Evolutionary conservation across 1,284 basidiomycete species (phyloP).

Genomic region (Polyporus tsugae): DNA sequence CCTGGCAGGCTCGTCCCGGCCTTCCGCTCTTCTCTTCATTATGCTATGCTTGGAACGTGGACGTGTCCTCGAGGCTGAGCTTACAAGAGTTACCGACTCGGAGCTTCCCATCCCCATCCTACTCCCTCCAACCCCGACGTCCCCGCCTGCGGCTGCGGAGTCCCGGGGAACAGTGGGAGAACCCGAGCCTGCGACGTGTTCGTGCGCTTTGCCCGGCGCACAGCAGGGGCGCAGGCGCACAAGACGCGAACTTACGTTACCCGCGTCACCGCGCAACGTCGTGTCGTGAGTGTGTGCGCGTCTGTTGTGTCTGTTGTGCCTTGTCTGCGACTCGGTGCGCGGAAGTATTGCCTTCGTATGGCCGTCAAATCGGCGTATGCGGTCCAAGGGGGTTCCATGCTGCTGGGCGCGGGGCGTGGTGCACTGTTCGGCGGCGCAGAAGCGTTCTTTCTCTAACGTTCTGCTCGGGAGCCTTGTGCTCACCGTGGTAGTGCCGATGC

Average conservation of each 20-base stretch:
- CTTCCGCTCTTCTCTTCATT: background rate
- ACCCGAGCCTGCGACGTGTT: background rate
- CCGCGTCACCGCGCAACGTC: slow-evolving; percentile 3
- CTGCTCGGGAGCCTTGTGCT: slow-evolving; percentile 2
- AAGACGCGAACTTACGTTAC: background rate
- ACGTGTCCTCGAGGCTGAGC: slow-evolving; percentile 5
- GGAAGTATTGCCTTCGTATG: background rate
- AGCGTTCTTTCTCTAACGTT: background rate
- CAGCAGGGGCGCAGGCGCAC: background rate
- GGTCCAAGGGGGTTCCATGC: background rate
- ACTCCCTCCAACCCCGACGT: background rate
- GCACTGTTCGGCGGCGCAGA: background rate
- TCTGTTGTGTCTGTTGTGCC: background rate
- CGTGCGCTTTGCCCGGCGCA: background rate
- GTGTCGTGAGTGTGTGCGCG: background rate
- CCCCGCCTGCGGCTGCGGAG: background rate
- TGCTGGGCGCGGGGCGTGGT: background rate
- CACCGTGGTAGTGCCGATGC: background rate
- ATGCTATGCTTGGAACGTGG: slow-evolving; percentile 6
- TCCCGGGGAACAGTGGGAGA: background rate
- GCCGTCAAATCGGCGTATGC: background rate
- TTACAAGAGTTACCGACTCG: background rate
- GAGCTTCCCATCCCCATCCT: background rate
- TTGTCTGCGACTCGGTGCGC: background rate
- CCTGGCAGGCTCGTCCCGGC: background rate